Base-by-base conservation (phyloP, 2,329 filamentous ascomycete genomes). In the Penicillium sp. region DNA sequence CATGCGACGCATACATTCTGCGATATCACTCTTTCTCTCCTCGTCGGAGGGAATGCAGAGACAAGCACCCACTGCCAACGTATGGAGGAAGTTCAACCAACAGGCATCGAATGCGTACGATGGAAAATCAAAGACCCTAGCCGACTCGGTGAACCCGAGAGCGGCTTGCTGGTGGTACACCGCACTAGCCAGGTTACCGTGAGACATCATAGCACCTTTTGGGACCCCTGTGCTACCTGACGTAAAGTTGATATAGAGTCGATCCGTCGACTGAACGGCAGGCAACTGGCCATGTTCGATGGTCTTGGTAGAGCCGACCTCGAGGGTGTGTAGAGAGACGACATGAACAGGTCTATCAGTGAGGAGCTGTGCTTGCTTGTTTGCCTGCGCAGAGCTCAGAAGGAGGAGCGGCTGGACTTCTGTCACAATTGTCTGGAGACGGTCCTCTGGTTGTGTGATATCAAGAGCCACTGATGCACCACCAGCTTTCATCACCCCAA, bases 401-500 rank as follows among this genome's bases (percentile, higher is more conserved):
- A 36, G 6, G n/a, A 36, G 34, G 6, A 36, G 13, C n/a, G 34
- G 34, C 34, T 36, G 34, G 6, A 36, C 34, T n/a, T 36, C 13
- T 4, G n/a, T n/a, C 13, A 36, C 13, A 14, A 36, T n/a, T 7
- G 2, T 36, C 34, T 13, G 34, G 13, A 36, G 34, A 36, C 34
- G 34, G n/a, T 36, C 34, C 34, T 36, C 34, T 36, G 34, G 34
- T n/a, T 36, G 34, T 36, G 34, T 36, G 34, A 36, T 36, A n/a
- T 36, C 34, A 36, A 36, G 34, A 14, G 34, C 34, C 45, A 16
- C 49, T 21, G 42, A 54, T 5, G 51, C 49, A 16, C 51, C 55
- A 11, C 51, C 55, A 14, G 55, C 55, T 9, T 38, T 32, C 39
- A 57, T 13, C 9, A 57, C 45, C 11, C 42, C 55, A 9, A 57